Base-by-base conservation (phyloP, 805 yeast species). In the Hanseniaspora guilliermondii region DNA sequence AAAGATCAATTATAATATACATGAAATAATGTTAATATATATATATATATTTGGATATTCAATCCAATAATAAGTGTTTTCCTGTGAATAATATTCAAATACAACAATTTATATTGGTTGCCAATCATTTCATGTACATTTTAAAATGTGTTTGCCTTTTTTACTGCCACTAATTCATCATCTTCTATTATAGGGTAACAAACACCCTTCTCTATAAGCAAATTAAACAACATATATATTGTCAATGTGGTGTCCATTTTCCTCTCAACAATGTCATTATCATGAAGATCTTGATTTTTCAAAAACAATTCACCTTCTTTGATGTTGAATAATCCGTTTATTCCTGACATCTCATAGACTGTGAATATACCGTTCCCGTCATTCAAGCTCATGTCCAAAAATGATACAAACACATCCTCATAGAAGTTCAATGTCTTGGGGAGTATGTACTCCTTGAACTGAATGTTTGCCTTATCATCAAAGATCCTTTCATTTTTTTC, bases 181-280 rank as follows among this genome's bases (percentile, higher is more conserved):
- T 49, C 53, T 35, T 49, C 53, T 11, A 49, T 24, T 2, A 49
- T 49, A 3, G 53, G 48, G 30, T 42, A 49, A 11, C 25, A 45
- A 6, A 49, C 7, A 4, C 44, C 36, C 27, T 33, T 49, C 12
- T 42, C 53, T 4, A 49, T 36, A 6, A 49, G 36, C 12, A 24
- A 22, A 19, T 42, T 49, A 42, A 35, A 49, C 6, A 49, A 12
- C 12, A 49, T 19, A n/a, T 49, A 49, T 1, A 40, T 27, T 3
- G 35, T 32, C 19, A 49, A 12, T 19, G 40, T 38, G 1, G 24
- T 17, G 22, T 32, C 37, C 37, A 44, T 27, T 30, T n/a, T 32
- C 16, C 37, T 25, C n/a, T 33, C 44, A 27, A 24, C 47, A 21
- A 30, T 14, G 5, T 16, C 25, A 25, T 30, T 42, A 24, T 49